Evolutionary conservation across 1,139 yeast species (phyloP).

Genomic region (Chernovozyma aurita): DNA sequence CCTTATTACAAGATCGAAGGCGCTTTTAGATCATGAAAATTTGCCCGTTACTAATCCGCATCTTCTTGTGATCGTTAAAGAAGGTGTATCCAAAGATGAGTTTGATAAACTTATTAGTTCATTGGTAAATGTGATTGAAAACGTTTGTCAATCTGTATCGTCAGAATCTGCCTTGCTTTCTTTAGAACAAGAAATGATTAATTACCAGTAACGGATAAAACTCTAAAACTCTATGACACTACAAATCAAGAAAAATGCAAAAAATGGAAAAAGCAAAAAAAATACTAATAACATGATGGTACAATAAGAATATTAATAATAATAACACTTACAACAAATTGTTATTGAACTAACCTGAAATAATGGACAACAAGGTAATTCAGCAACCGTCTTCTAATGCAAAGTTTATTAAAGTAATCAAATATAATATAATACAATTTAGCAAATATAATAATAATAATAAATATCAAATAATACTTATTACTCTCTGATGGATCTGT

Average conservation of each 20-base stretch:
- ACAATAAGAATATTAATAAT: no score
- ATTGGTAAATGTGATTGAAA: constrained; percentile 15
- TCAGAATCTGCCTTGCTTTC: constrained; percentile 15
- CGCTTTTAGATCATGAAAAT: constrained; percentile 68
- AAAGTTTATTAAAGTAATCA: no score
- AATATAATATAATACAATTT: no score
- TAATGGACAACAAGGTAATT: not conserved
- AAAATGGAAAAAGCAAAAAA: not conserved
- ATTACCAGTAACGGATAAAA: constrained; percentile 5
- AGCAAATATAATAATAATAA: no score
- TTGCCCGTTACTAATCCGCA: constrained; percentile 70
- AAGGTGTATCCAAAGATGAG: constrained; percentile 53
- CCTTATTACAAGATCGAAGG: constrained; percentile 65
- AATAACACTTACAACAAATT: no score
- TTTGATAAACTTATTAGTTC: constrained; percentile 23
- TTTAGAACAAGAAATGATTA: constrained; percentile 18
- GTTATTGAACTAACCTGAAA: no score
- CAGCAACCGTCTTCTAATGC: not conserved
- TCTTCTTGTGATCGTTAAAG: constrained; percentile 57
- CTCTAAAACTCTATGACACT: not conserved
- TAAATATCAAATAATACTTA: no score
- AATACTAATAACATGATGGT: no score
- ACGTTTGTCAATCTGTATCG: constrained; percentile 15
- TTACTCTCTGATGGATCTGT: no score
- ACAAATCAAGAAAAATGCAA: not conserved